A percentile compares a stretch with the other conserved stretches of the same genome.
These are phyloP conservation scores for Malassezia furfur DNA, from an alignment of 1,284 basidiomycete genomes.

Conservation along the genomic window DNA sequence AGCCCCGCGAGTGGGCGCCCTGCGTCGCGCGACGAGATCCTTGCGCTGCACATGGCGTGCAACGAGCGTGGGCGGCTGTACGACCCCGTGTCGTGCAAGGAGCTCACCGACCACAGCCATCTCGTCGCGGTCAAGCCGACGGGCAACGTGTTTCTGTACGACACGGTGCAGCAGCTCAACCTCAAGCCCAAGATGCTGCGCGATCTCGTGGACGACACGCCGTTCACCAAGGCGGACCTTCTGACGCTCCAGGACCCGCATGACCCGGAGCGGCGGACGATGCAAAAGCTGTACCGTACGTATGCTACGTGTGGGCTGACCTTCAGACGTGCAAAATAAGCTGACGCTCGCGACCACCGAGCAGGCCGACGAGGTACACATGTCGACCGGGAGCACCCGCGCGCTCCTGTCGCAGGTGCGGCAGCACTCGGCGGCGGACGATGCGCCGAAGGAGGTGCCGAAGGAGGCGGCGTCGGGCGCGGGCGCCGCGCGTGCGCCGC, in stretches of 20 bases:
- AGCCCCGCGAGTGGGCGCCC: constrained; percentile 85
- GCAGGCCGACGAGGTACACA: constrained; percentile 26
- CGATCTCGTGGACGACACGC: constrained; percentile 71
- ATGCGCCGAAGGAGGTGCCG: background rate
- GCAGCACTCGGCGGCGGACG: background rate
- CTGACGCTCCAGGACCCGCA: constrained; percentile 62
- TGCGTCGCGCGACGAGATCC: constrained; percentile 66
- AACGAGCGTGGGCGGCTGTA: constrained; percentile 36
- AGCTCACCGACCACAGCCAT: constrained; percentile 53
- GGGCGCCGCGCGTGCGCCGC: background rate
- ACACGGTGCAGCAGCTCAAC: constrained; percentile 58
- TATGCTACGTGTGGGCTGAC: background rate
- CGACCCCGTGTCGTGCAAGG: constrained; percentile 51
- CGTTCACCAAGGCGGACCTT: constrained; percentile 76
- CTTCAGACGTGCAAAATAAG: constrained; percentile 39
- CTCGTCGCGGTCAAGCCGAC: constrained; percentile 49
- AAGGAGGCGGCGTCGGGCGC: no score
- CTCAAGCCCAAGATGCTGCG: constrained; percentile 63
- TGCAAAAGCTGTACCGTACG: constrained; percentile 15
- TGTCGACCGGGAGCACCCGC: constrained; percentile 21
- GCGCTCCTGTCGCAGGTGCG: background rate
- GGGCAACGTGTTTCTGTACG: constrained; percentile 80
- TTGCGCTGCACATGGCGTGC: constrained; percentile 73
- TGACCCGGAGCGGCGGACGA: constrained; percentile 25
- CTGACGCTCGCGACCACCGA: constrained; percentile 17